Evolutionary conservation across 768 basidiomycete genomes (phyloP), one percentile per base, ranked within the genome.

Genomic region (Mycena latifolia): DNA sequence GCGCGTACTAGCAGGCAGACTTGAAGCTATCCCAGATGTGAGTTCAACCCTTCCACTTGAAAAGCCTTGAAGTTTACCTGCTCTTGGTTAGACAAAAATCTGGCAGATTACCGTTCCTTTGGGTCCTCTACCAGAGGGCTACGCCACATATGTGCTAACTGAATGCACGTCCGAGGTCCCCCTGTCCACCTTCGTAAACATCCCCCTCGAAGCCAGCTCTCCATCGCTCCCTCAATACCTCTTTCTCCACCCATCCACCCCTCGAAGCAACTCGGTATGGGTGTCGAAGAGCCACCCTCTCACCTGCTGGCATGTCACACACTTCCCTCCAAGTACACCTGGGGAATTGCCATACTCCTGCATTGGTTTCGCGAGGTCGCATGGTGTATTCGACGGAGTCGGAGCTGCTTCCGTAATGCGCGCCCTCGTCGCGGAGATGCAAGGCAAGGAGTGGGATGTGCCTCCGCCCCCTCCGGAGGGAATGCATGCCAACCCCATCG

Each of bases 281-380:
- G 80, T 80, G 54, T 66, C 73, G 9, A 69, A 65, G 17, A 68
- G 53, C 10, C 71, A 79, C 64, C 82, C 82, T 15, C 69, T 84
- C 50, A 82, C 81, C 20, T 81, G 77, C 67, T 84, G 82, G 82
- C 81, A 84, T 47, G 43, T 84, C n/a, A 79, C 79, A 10, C 76
- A 79, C 53, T 81, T 84, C 65, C 81, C 80, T 7, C 69, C 79
- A 5, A 71, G 74, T 12, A 50, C 66, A 9, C 69, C 65, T 1
- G 72, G 76, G n/a, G 70, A 72, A 4, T 65, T 69, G 5, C 58
- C 75, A 12, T 77, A 82, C 57, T 80, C 79, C 5, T 80, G 79
- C 37, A 78, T 84, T 46, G 82, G 83, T 2, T 80, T 84, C 65
- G 73, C 81, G 20, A 75, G 79, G 27, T 79, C 77, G 20, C 82